A percentile compares a stretch with the other conserved stretches of the same genome.
Conservation (phyloP, 495 filamentous ascomycete genomes). For the Friedmanniomyces simplex region DNA sequence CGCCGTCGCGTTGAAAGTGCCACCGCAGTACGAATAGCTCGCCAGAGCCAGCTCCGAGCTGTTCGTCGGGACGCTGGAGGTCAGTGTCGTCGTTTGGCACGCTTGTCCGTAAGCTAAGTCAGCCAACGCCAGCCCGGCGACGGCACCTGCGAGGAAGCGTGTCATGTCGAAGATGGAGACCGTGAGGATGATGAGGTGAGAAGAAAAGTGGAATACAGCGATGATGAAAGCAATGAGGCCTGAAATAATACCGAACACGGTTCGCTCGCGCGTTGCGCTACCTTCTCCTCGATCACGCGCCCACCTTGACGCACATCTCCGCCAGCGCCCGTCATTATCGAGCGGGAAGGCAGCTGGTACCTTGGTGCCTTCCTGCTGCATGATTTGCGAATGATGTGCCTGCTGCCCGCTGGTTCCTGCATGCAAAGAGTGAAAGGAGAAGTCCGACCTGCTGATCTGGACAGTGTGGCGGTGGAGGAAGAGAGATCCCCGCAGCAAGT, state of each 20-base stretch:
- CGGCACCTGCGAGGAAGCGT: not conserved
- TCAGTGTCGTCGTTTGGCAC: conserved; percentile 14
- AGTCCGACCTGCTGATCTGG: too few relatives aligned
- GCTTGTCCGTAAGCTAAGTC: conserved; percentile 3
- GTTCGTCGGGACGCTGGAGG: conserved; percentile 1
- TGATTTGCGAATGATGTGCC: not conserved
- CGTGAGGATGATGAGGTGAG: not conserved
- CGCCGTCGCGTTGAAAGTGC: conserved; percentile 9
- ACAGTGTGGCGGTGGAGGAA: not conserved
- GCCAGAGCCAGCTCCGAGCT: conserved; percentile 9
- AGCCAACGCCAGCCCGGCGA: not conserved
- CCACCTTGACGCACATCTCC: too few relatives aligned
- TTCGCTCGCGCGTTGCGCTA: not conserved
- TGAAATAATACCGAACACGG: not conserved
- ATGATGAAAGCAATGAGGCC: not conserved
- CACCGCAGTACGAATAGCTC: conserved; percentile 14
- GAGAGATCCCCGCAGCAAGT: not conserved
- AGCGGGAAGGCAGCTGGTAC: not conserved
- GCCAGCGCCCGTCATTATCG: too few relatives aligned
- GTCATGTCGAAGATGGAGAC: not conserved
- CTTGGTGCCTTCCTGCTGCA: not conserved
- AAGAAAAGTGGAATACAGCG: not conserved
- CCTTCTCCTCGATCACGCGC: not conserved
- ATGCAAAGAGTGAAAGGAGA: not conserved
- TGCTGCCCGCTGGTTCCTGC: not conserved